Percentiles rank a stretch among this genome's conserved stretches.
These are phyloP conservation scores for Acmispon strigosus DNA, from an alignment of 306 rosid species.

Conservation along the genomic window DNA sequence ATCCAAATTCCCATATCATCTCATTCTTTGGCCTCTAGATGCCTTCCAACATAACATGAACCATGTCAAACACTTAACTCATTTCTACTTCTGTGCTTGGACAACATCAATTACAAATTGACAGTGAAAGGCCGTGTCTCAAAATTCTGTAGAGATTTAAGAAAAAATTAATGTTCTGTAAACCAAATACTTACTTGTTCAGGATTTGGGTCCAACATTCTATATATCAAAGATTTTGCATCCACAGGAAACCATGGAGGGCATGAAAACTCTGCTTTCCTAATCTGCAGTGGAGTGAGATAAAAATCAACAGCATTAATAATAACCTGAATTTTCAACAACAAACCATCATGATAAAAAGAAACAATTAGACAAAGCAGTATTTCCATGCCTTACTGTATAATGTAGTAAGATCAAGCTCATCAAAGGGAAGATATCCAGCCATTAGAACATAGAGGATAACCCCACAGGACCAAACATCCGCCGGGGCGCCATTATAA, in stretches of 20 bases:
- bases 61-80: neutral
- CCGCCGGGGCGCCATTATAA: constrained; percentile 82
- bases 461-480: constrained; percentile 96
- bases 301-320: neutral
- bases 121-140: neutral
- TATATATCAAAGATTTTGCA: constrained; percentile 68
- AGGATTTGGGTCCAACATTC: constrained; percentile 76
- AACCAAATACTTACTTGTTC: constrained; percentile 53
- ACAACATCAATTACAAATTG: neutral
- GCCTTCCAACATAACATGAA: constrained; percentile 9
- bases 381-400: constrained; percentile 74
- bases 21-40: neutral
- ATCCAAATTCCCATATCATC: neutral
- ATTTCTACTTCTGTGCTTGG: neutral
- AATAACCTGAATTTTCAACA: neutral
- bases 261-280: constrained; percentile 70
- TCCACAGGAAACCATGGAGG: constrained; percentile 84
- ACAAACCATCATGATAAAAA: neutral
- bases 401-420: constrained; percentile 86
- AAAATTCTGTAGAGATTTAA: neutral
- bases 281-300: constrained; percentile 49
- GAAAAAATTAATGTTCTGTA: neutral
- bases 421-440: constrained; percentile 92
- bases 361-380: neutral
- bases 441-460: constrained; percentile 83